Evolutionary conservation across 1,284 basidiomycete genomes (phyloP), one percentile per base, ranked within the genome.

Genomic region (Agaricales sp.): DNA sequence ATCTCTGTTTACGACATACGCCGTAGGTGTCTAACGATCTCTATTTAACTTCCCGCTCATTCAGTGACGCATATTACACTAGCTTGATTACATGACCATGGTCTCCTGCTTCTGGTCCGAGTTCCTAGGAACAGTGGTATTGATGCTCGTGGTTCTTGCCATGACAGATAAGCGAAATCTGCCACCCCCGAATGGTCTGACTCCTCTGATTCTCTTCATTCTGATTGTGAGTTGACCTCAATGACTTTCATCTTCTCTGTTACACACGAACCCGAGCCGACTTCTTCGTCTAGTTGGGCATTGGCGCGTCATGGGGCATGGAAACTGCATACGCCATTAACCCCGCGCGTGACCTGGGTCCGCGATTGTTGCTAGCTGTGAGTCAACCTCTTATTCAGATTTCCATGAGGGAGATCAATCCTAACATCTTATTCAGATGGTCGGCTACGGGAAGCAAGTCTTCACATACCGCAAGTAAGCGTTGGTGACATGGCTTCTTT

Each of bases 1-100:
- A 0, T 63, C 71, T 13, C 63, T 89, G 19, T 91, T 92, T 58
- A 74, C 75, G 3, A 87, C 87, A 0, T 85, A 80, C 56, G 73
- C 82, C 38, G 84, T 85, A 57, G 51, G 82, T 57, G 8, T 23
- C 12, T 18, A 50, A n/a, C n/a, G n/a, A n/a, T n/a, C 14, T 44
- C 62, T 46, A 23, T 20, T 26, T 51, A 2, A 4, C 19, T 48
- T 19, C 19, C 30, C 19, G 30, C 23, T 46, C 41, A 18, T 19
- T 13, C 25, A 20, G 6, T 67, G 45, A 61, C 46, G n/a, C 48
- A 43, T 39, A 16, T 45, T n/a, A 43, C 12, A n/a, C 37, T 46
- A 83, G 80, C 60, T 73, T 30, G 65, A 66, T 47, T 83, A 80
- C 58, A 72, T 84, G 74, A 73, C 75, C 18, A 60, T 69, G 23